phyloP scores from a whole-genome alignment of 345 rosid species.

The Aethionema arabicum region DNA sequence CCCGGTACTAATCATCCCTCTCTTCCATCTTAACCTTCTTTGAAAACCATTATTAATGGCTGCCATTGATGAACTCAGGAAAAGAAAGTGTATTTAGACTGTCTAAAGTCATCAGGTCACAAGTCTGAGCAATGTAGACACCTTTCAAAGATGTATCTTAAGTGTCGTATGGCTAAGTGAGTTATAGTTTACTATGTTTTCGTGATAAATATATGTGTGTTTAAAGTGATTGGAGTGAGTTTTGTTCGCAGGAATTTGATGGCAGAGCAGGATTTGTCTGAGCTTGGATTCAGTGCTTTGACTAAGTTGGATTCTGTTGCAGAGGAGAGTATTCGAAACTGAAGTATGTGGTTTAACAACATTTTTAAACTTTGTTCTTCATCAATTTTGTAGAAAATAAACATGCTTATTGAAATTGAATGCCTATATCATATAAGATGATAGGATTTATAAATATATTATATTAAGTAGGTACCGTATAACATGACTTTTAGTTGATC shows the following conservation, averaged over 20 bases:
- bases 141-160: slow-evolving; percentile 74
- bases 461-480: too few relatives aligned
- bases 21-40: background rate
- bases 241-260: slow-evolving; percentile 68
- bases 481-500: too few relatives aligned
- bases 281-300: slow-evolving; percentile 71
- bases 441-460: background rate
- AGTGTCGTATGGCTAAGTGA: slow-evolving; percentile 95
- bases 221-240: background rate
- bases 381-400: background rate
- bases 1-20: slow-evolving; percentile 41
- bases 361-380: background rate
- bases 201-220: background rate
- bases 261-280: slow-evolving; percentile 87
- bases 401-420: background rate
- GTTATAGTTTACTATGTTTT: slow-evolving; percentile 24
- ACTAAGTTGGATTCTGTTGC: slow-evolving; percentile 35
- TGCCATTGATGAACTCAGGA: slow-evolving; percentile 47
- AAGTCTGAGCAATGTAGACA: slow-evolving; percentile 72
- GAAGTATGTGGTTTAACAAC: slow-evolving; percentile 5
- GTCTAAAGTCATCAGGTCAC: slow-evolving; percentile 77
- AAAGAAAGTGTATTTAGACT: slow-evolving; percentile 82
- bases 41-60: background rate
- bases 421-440: too few relatives aligned
- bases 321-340: slow-evolving; percentile 23